Conservation (phyloP, 768 basidiomycete species). For the Hebeloma cylindrosporum region DNA sequence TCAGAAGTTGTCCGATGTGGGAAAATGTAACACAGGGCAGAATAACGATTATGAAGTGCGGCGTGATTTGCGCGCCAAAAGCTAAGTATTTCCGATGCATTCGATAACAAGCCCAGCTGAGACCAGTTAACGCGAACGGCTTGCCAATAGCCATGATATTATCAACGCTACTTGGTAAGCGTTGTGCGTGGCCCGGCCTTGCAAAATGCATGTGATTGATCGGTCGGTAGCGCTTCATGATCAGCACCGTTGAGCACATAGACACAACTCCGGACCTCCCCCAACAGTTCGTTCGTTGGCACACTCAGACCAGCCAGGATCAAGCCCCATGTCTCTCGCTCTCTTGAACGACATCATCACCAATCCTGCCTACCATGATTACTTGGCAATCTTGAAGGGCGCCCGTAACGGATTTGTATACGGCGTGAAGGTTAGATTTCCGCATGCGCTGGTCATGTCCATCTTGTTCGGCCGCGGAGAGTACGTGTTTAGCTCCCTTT, state of each 20-base stretch:
- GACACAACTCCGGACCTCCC: conserved; percentile 18
- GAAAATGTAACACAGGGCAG: no score
- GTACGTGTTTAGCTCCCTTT: conserved; percentile 48
- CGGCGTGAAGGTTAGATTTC: conserved; percentile 89
- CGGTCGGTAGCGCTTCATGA: conserved; percentile 5
- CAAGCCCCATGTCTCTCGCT: conserved; percentile 27
- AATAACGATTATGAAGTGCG: no score
- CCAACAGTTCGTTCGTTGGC: conserved; percentile 7
- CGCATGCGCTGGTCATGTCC: conserved; percentile 96
- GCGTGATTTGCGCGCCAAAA: no score
- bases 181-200: not conserved
- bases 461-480: conserved; percentile 90
- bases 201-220: conserved; percentile 20
- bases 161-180: no score
- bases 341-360: conserved; percentile 48
- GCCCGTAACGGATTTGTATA: conserved; percentile 90
- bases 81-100: no score
- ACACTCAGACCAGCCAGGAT: conserved; percentile 2
- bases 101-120: no score
- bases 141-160: no score
- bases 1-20: no score
- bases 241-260: conserved; percentile 8
- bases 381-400: conserved; percentile 91
- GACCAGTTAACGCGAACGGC: no score
- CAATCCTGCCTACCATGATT: conserved; percentile 83